Evolutionary conservation across 352 stramenopile genomes (phyloP).

Genomic region (Globisporangium paroecandrum): DNA sequence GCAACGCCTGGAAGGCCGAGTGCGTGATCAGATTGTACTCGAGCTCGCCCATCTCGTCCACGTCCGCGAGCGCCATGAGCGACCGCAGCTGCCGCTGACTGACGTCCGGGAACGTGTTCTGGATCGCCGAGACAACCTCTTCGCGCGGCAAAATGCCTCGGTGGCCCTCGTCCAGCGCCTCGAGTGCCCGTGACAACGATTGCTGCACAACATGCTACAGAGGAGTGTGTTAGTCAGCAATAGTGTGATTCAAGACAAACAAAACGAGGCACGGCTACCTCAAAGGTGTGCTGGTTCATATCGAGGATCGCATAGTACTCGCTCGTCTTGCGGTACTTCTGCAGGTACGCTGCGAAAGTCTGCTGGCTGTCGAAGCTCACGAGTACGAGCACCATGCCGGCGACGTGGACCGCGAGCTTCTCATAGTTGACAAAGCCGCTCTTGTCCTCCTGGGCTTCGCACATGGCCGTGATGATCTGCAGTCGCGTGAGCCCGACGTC

Average conservation of each 20-base stretch:
- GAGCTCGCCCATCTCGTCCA: conserved; percentile 65
- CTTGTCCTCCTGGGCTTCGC: conserved; percentile 72
- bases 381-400: conserved; percentile 66
- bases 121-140: conserved; percentile 53
- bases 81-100: conserved; percentile 57
- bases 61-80: conserved; percentile 59
- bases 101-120: conserved; percentile 63
- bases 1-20: conserved; percentile 69
- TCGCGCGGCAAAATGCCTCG: conserved; percentile 50
- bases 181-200: conserved; percentile 54
- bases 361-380: conserved; percentile 68
- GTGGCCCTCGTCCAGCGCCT: conserved; percentile 62
- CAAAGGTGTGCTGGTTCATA: conserved; percentile 78
- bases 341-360: conserved; percentile 47
- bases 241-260: neutral
- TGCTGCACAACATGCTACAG: conserved; percentile 23
- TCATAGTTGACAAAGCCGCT: conserved; percentile 76
- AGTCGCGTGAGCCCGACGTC: conserved; percentile 75
- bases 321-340: conserved; percentile 65
- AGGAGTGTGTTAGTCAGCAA: neutral
- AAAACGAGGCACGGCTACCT: conserved; percentile 23
- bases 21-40: conserved; percentile 67
- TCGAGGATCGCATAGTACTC: conserved; percentile 78
- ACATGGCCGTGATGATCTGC: conserved; percentile 67
- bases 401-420: conserved; percentile 59